phyloP scores from a whole-genome alignment of 2,329 filamentous ascomycete genomes.

The Pyrenophora seminiperda region DNA sequence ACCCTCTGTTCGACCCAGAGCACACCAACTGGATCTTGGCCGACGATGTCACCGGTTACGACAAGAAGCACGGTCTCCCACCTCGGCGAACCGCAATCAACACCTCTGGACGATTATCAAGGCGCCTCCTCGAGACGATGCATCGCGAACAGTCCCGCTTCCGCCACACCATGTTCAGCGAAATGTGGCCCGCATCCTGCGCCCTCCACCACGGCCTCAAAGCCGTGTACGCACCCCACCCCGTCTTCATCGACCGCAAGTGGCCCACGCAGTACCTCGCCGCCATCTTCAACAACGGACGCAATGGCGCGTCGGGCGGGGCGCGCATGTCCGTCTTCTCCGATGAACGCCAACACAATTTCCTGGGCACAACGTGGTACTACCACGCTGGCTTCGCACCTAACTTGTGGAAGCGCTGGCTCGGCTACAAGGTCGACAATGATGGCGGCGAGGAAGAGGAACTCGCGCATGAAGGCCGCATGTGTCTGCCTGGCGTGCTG shows the following conservation, averaged over 20 bases:
- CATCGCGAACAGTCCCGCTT: constrained; percentile 73
- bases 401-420: constrained; percentile 62
- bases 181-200: constrained; percentile 76
- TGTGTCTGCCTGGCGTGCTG: constrained; percentile 56
- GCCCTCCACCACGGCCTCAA: constrained; percentile 79
- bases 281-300: constrained; percentile 61
- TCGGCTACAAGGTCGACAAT: constrained; percentile 59
- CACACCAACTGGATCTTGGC: constrained; percentile 75
- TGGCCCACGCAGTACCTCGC: constrained; percentile 62
- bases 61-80: constrained; percentile 58
- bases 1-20: constrained; percentile 75
- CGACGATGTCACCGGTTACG: constrained; percentile 73
- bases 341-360: constrained; percentile 60
- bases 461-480: constrained; percentile 52
- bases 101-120: constrained; percentile 70
- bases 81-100: constrained; percentile 74
- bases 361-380: constrained; percentile 60
- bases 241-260: constrained; percentile 61
- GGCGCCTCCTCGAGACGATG: constrained; percentile 71
- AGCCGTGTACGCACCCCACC: constrained; percentile 69
- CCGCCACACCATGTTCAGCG: constrained; percentile 74
- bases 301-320: constrained; percentile 57
- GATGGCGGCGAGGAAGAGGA: constrained; percentile 55
- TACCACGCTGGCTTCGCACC: constrained; percentile 59
- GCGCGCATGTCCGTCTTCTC: constrained; percentile 56